Conservation (phyloP, 2,329 filamentous ascomycete species). For the Didymella sp. region DNA sequence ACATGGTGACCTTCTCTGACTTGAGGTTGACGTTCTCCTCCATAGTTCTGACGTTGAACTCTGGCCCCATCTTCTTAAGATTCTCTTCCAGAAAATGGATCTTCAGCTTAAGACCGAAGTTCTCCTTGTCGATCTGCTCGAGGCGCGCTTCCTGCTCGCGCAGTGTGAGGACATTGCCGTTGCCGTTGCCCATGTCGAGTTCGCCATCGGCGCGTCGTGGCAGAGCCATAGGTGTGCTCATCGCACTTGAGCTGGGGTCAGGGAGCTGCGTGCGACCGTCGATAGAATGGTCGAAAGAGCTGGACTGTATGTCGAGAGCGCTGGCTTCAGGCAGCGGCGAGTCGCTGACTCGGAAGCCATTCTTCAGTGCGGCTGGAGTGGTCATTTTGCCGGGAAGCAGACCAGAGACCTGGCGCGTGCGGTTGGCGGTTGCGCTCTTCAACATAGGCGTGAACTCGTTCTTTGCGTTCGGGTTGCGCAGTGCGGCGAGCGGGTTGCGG, state of each 20-base stretch:
- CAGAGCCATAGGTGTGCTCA: constrained; percentile 80
- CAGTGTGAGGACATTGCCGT: constrained; percentile 89
- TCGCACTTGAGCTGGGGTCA: constrained; percentile 76
- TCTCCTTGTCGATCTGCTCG: constrained; percentile 96
- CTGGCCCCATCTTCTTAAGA: constrained; percentile 82
- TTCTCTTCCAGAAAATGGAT: constrained; percentile 96
- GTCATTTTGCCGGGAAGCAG: constrained; percentile 44
- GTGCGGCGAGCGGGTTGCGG: constrained; percentile 68
- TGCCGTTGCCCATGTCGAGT: constrained; percentile 70
- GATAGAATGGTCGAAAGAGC: constrained; percentile 62
- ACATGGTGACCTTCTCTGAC: constrained; percentile 88
- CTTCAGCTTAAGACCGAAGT: constrained; percentile 51
- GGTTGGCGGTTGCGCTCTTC: constrained; percentile 78
- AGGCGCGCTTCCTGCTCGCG: constrained; percentile 94
- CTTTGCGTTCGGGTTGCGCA: constrained; percentile 62
- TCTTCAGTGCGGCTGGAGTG: constrained; percentile 72
- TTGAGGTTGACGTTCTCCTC: constrained; percentile 97
- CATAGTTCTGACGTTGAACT: constrained; percentile 86
- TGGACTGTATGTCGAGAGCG: constrained; percentile 56
- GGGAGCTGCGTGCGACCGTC: constrained; percentile 76
- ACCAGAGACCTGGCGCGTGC: constrained; percentile 55
- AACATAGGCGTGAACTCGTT: constrained; percentile 94
- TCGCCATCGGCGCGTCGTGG: constrained; percentile 70
- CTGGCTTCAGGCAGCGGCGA: constrained; percentile 81
- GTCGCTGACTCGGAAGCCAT: constrained; percentile 70